Conservation (phyloP, 1,284 basidiomycete genomes). For the Agroathelia rolfsii region DNA sequence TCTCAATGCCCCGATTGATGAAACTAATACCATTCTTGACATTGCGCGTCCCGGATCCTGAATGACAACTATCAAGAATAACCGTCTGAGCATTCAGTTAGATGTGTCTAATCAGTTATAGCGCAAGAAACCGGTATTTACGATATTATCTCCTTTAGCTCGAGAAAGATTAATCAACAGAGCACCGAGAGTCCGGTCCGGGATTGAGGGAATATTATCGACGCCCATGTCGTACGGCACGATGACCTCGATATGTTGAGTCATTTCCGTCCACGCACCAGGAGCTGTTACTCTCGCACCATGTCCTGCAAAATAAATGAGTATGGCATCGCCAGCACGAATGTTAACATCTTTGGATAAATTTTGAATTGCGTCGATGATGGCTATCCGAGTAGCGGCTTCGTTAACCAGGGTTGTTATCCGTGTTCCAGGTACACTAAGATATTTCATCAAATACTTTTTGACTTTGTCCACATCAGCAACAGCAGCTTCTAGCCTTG, state of each 20-base stretch:
- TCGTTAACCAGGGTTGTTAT: conserved; percentile 44
- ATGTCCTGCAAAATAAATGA: conserved; percentile 63
- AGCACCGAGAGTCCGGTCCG: conserved; percentile 50
- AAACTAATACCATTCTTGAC: no score
- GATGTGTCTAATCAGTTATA: no score
- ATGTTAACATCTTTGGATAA: conserved; percentile 50
- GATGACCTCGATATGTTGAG: conserved; percentile 40
- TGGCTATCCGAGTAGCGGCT: conserved; percentile 46
- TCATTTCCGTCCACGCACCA: conserved; percentile 40
- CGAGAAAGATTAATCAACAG: conserved; percentile 44
- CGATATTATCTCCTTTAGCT: conserved; percentile 56
- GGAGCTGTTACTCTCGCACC: conserved; percentile 47
- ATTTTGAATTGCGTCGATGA: conserved; percentile 46
- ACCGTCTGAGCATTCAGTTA: no score
- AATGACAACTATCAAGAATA: no score
- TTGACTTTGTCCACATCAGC: conserved; percentile 48
- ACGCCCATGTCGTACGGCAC: conserved; percentile 56
- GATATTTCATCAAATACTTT: conserved; percentile 42
- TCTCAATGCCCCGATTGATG: no score
- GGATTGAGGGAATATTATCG: no score
- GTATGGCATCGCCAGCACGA: conserved; percentile 46
- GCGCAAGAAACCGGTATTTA: no score
- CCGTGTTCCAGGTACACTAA: conserved; percentile 49
- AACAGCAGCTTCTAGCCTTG: conserved; percentile 53
- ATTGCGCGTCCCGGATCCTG: no score